Evolutionary conservation across 371 early-diverging fungal genomes (phyloP).

Genomic region (Smittium culicis): DNA sequence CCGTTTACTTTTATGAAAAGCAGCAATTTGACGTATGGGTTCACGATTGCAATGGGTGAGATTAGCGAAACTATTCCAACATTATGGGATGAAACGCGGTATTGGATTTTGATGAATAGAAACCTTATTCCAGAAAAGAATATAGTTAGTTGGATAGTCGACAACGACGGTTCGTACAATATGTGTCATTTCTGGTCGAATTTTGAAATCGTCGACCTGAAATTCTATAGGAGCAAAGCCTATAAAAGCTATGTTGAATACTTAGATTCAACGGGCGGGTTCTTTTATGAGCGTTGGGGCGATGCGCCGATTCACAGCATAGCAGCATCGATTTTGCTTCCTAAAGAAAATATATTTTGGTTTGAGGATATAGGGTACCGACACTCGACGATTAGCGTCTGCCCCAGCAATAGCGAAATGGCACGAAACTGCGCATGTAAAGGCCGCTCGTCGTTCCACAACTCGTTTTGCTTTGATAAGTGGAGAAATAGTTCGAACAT

Average conservation of each 20-base stretch:
- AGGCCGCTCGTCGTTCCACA: not conserved
- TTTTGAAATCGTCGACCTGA: conserved; percentile 82
- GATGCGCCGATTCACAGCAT: conserved; percentile 85
- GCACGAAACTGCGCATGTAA: conserved; percentile 2
- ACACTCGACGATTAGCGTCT: conserved; percentile 58
- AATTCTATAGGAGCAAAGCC: conserved; percentile 29
- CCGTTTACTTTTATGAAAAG: conserved; percentile 48
- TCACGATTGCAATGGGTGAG: conserved; percentile 59
- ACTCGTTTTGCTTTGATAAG: not conserved
- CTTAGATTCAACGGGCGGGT: conserved; percentile 73
- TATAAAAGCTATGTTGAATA: conserved; percentile 67
- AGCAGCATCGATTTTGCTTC: conserved; percentile 27
- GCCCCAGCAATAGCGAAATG: conserved; percentile 33
- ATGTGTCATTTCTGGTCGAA: conserved; percentile 94
- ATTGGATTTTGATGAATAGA: conserved; percentile 32
- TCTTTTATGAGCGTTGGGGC: conserved; percentile 94
- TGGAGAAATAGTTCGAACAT: not conserved
- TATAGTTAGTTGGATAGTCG: conserved; percentile 34
- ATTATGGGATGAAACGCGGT: conserved; percentile 45
- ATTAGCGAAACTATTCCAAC: conserved; percentile 56
- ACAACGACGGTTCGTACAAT: conserved; percentile 43
- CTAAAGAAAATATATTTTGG: conserved; percentile 70
- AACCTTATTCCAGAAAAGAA: conserved; percentile 19
- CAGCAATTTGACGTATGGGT: conserved; percentile 42
- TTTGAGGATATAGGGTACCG: conserved; percentile 80